Evolutionary conservation across 306 rosid species (phyloP), one percentile per base, ranked within the genome.

Genomic region (Vicia faba): DNA sequence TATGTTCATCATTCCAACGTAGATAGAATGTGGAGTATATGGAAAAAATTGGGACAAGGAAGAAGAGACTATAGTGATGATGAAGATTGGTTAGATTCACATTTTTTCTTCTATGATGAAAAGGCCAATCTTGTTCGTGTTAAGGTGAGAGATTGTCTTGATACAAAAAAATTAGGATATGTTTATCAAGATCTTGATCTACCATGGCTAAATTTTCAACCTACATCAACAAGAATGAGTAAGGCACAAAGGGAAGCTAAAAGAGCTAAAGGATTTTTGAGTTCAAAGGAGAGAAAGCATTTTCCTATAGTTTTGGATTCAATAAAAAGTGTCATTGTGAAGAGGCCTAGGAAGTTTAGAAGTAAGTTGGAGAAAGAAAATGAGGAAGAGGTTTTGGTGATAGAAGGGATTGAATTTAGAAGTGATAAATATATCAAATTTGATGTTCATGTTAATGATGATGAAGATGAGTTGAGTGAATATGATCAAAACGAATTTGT

Each of bases 101-200:
- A 63, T 0, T 91, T 91, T 57, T 18, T 81, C 26, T 91, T 91
- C 72, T 91, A 91, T 38, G 81, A 91, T 14, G 93, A 88, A 73
- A 86, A 91, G 51, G 75, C 71, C 0, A 68, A 82, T 26, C 71
- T 73, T 3, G 87, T 84, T 5, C 77, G 89, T 0, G 97, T 88
- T 1, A 83, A 64, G 11, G 77, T 91, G 14, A 49, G 76, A 10
- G 93, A 91, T 40, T 83, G 83, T 8, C 51, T 91, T 0, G 89
- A 91, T 26, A 28, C 78, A 4, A 82, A 16, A n/a, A 83, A 63
- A 0, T 69, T 91, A 1, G 88, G 96, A 5, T 91, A 88, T 57
- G 72, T 14, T 40, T 91, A 81, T 60, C 78, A 88, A 69, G 85
- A 83, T 23, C 87, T 81, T 0, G 76, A 83, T 1, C 29, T 84